Evolutionary conservation across 140 eudicot genomes (phyloP), one percentile per base, ranked within the genome.

Genomic region (Cichorium intybus): DNA sequence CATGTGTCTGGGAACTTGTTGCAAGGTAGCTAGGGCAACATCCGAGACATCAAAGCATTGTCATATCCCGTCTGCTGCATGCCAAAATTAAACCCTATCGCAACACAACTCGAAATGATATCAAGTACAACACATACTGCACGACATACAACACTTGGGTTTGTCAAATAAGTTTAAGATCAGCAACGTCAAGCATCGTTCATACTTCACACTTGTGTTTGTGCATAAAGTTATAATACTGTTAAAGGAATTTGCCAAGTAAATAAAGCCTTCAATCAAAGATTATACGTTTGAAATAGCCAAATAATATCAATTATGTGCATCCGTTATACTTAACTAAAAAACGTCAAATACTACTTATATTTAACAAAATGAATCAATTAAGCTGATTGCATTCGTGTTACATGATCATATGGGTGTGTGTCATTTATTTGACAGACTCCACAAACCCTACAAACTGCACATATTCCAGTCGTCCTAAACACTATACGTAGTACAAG

Each of bases 1-100:
- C 61, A 69, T 60, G 49, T 62, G 72, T 70, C 78, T 77, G 10
- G 82, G 82, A 66, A 77, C 75, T 77, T 77, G 82, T 58, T 71
- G 53, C 75, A 35, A 27, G 33, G 50, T 10, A 18, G 69, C 62
- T 71, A 77, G 78, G 68, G 69, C 73, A 77, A 60, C 68, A 77
- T 56, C 63, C 62, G 56, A 70, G 65, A 75, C 70, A 20, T 51
- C 52, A 59, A 43, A 70, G 58, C 70, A 51, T 71, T 59, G 78
- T 65, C 82, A 73, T 65, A 70, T 69, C 81, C 72, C 72, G 52
- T 61, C 75, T 68, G 22, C 33, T 46, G 28, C 76, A 68, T 68
- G 57, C 62, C 28, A 8, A 8, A 24, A 22, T 26, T 61, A 12
- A 27, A 60, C 60, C 68, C 69, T 52, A 21, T 4, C 58, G 22